phyloP scores from a whole-genome alignment of 2,329 filamentous ascomycete species.

The Teratosphaeria viscida region DNA sequence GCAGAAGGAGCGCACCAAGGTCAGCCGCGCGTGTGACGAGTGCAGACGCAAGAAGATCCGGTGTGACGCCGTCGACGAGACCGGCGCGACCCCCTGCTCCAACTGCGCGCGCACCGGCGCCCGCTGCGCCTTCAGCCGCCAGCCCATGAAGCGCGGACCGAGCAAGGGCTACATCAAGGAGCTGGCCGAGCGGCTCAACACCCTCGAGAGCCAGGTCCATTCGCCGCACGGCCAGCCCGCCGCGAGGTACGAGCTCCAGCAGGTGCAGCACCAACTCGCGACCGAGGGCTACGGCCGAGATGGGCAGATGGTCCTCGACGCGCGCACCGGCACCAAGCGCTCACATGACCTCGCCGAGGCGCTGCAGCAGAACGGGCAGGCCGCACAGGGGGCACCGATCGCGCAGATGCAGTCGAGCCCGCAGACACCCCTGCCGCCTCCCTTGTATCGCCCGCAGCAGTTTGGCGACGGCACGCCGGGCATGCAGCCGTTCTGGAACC shows the following conservation, averaged over 20 bases:
- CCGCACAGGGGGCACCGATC: constrained; percentile 2
- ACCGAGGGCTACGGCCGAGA: constrained; percentile 8
- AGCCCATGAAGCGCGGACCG: constrained; percentile 68
- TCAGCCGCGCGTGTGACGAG: constrained; percentile 80
- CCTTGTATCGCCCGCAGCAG: constrained; percentile 5
- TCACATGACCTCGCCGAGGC: constrained; percentile 19
- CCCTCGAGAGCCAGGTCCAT: constrained; percentile 65
- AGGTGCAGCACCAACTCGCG: constrained; percentile 20
- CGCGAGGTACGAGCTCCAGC: constrained; percentile 20
- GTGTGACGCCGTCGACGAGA: constrained; percentile 71
- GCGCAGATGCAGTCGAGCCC: constrained; percentile 7
- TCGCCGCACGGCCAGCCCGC: constrained; percentile 18
- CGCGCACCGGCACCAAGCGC: constrained; percentile 23
- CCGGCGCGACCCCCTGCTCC: constrained; percentile 62
- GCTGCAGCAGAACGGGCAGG: constrained; percentile 9
- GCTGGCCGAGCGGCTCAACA: constrained; percentile 72
- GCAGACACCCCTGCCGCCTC: constrained; percentile 5
- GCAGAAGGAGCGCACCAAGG: constrained; percentile 61
- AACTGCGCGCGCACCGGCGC: constrained; percentile 70
- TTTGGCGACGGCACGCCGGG: constrained; percentile 1
- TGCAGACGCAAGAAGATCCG: constrained; percentile 82
- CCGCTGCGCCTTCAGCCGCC: constrained; percentile 73
- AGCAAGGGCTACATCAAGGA: constrained; percentile 95
- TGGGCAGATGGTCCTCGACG: constrained; percentile 10
- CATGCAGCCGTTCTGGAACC: constrained; percentile 24